These are phyloP conservation scores for Fusarium piperis DNA, from an alignment of 2,329 filamentous ascomycete genomes.

Conservation along the genomic window DNA sequence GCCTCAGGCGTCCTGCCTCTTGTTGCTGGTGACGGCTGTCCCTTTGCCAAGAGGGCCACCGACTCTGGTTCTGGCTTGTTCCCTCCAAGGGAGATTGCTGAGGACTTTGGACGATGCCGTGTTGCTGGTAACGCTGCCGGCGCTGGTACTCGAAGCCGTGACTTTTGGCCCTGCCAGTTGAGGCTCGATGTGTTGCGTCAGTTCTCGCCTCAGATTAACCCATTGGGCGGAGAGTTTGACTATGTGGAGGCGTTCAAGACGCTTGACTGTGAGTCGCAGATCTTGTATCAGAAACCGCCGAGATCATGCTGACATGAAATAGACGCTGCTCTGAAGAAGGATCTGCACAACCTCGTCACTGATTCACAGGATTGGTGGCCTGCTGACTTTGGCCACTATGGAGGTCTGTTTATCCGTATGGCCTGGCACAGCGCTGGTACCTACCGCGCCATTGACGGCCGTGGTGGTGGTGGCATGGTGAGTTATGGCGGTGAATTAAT, in stretches of 20 bases:
- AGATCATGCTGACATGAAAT: constrained; percentile 36
- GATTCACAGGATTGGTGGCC: constrained; percentile 86
- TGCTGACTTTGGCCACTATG: constrained; percentile 83
- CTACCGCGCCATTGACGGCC: constrained; percentile 78
- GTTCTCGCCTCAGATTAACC: constrained; percentile 71
- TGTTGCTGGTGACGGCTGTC: constrained; percentile 25
- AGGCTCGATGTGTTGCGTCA: constrained; percentile 79
- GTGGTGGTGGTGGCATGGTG: constrained; percentile 74
- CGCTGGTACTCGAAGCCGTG: constrained; percentile 72
- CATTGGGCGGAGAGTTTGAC: constrained; percentile 72
- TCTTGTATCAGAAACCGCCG: not conserved
- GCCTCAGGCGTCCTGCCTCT: constrained; percentile 30
- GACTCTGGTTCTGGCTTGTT: constrained; percentile 2
- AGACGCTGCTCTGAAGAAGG: constrained; percentile 74
- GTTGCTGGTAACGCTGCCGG: constrained; percentile 57
- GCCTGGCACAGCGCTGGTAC: constrained; percentile 84
- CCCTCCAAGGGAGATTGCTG: constrained; percentile 21
- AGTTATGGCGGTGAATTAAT: not conserved
- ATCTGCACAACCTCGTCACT: constrained; percentile 76
- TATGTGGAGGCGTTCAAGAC: constrained; percentile 78
- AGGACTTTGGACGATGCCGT: constrained; percentile 34
- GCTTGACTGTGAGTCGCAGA: constrained; percentile 60
- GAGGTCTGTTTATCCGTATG: constrained; percentile 82
- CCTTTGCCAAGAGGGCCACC: constrained; percentile 30
- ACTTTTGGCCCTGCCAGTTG: constrained; percentile 80